Evolutionary conservation across 2,329 filamentous ascomycete species (phyloP).

Genomic region (Hymenoscyphus scutula): DNA sequence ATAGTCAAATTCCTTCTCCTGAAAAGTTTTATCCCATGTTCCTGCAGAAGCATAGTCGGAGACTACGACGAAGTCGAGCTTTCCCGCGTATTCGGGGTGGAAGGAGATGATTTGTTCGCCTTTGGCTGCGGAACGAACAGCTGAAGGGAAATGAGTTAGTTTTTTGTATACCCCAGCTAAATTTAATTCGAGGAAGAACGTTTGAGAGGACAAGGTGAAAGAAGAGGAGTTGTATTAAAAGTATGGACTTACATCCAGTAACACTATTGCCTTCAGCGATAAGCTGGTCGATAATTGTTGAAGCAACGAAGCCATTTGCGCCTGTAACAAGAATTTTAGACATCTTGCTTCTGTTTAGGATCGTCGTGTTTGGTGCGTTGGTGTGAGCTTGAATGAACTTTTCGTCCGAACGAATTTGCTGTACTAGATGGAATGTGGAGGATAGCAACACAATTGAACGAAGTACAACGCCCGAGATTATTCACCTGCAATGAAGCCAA

Average conservation of each 20-base stretch:
- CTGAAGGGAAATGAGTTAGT: neutral
- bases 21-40: constrained; percentile 34
- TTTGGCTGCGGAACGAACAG: constrained; percentile 28
- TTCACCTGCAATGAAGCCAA: neutral
- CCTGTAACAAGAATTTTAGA: constrained; percentile 35
- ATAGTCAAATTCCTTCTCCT: constrained; percentile 32
- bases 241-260: constrained; percentile 20
- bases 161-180: too few species aligned
- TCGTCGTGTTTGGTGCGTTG: too few species aligned
- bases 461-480: too few species aligned
- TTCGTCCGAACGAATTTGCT: too few species aligned
- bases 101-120: constrained; percentile 28
- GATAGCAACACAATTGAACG: neutral
- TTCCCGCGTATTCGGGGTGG: constrained; percentile 34
- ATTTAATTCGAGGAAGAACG: too few species aligned
- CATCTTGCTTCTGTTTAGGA: constrained; percentile 23
- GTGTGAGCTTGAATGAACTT: too few species aligned
- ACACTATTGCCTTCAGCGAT: constrained; percentile 29
- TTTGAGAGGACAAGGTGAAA: neutral
- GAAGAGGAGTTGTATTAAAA: too few species aligned
- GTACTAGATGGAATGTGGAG: neutral
- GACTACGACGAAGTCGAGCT: constrained; percentile 35
- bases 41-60: constrained; percentile 31
- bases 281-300: constrained; percentile 32
- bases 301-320: constrained; percentile 34